Percentiles rank a stretch among this genome's conserved stretches.
phyloP scores from a whole-genome alignment of 306 rosid genomes.

The Mimosa pudica region DNA sequence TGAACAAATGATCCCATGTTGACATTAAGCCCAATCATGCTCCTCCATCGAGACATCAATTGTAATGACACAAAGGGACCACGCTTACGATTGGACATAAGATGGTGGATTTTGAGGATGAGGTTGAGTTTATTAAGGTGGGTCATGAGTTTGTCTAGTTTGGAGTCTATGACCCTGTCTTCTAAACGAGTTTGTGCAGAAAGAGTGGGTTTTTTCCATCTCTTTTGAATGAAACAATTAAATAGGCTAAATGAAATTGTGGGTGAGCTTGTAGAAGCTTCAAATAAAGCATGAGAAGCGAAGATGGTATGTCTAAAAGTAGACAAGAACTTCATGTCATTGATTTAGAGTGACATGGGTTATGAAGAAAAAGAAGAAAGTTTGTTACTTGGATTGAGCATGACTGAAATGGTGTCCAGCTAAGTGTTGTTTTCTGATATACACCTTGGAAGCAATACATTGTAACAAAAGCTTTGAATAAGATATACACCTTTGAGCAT shows the following conservation, averaged over 20 bases:
- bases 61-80: slow-evolving; percentile 69
- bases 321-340: slow-evolving; percentile 41
- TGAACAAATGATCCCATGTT: slow-evolving; percentile 55
- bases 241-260: slow-evolving; percentile 48
- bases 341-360: not conserved
- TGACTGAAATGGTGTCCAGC: not conserved
- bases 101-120: slow-evolving; percentile 49
- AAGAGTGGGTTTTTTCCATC: slow-evolving; percentile 66
- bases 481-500: not conserved
- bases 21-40: slow-evolving; percentile 50
- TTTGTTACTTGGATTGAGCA: not conserved
- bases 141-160: slow-evolving; percentile 57
- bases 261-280: slow-evolving; percentile 27
- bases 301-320: slow-evolving; percentile 27
- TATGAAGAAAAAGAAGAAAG: not conserved
- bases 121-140: slow-evolving; percentile 47
- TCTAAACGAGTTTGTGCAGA: slow-evolving; percentile 77
- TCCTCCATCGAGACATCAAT: slow-evolving; percentile 71
- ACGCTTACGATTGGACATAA: slow-evolving; percentile 58
- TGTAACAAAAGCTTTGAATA: slow-evolving; percentile 53
- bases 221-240: slow-evolving; percentile 47
- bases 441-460: slow-evolving; percentile 57
- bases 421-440: not conserved
- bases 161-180: slow-evolving; percentile 59
- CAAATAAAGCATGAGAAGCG: not conserved